phyloP scores from a whole-genome alignment of 352 stramenopile species.

The Globisporangium recalcitrans region DNA sequence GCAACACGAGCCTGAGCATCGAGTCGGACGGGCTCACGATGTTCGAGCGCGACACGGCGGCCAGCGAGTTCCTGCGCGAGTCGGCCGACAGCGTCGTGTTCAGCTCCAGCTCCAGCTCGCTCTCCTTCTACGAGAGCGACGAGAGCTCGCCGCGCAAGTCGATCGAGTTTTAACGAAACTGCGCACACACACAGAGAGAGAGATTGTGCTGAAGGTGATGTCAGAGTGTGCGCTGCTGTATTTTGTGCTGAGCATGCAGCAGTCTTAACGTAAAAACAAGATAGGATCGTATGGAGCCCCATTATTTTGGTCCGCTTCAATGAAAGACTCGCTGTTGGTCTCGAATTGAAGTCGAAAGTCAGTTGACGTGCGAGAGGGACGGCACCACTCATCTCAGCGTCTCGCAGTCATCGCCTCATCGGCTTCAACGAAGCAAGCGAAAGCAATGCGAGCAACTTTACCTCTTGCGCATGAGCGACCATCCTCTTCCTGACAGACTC shows the following conservation, averaged over 20 bases:
- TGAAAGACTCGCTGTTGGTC: neutral
- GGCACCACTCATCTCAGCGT: neutral
- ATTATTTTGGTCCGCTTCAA: neutral
- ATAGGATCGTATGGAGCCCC: neutral
- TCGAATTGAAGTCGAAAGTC: neutral
- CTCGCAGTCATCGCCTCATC: no score
- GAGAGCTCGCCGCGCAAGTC: conserved; percentile 15
- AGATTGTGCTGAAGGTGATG: conserved; percentile 1
- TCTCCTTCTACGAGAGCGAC: conserved; percentile 26
- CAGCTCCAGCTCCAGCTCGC: conserved; percentile 21
- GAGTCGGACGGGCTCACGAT: conserved; percentile 24
- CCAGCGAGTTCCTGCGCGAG: conserved; percentile 30
- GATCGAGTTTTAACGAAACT: conserved; percentile 16
- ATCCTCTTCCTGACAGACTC: no score
- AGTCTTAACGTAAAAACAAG: neutral
- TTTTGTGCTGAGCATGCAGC: neutral
- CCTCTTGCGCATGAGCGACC: no score
- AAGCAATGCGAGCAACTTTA: no score
- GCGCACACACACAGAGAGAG: neutral
- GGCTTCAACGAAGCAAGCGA: no score
- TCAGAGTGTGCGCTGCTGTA: neutral
- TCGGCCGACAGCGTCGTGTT: conserved; percentile 24
- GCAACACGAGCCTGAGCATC: conserved; percentile 23
- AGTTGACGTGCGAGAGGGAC: neutral
- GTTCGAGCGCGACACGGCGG: conserved; percentile 26